Evolutionary conservation across 352 stramenopile species (phyloP).

Genomic region (Globisporangium barbulae): DNA sequence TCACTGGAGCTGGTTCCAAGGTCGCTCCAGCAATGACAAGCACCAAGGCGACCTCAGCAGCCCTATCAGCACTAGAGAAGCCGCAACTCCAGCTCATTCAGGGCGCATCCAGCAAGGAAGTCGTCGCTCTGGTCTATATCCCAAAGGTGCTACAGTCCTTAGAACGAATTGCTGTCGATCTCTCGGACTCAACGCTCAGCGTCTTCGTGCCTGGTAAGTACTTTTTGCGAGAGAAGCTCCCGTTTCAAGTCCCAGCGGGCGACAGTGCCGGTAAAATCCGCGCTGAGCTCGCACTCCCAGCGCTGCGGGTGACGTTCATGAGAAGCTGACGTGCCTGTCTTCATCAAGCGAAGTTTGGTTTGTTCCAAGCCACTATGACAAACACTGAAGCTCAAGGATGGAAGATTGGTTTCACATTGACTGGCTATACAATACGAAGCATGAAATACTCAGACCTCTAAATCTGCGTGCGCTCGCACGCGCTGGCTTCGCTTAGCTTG

Average conservation of each 20-base stretch:
- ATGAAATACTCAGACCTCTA: too few species aligned
- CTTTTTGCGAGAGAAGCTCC: slow-evolving; percentile 39
- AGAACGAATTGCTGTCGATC: slow-evolving; percentile 42
- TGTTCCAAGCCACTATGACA: not conserved
- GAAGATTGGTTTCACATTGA: too few species aligned
- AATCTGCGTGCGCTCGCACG: too few species aligned
- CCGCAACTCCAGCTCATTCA: slow-evolving; percentile 40
- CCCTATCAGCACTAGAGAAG: slow-evolving; percentile 20
- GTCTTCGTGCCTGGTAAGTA: slow-evolving; percentile 58
- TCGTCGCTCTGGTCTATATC: slow-evolving; percentile 42
- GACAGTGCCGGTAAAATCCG: slow-evolving; percentile 13
- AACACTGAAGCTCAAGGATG: too few species aligned
- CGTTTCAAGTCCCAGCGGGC: slow-evolving; percentile 35
- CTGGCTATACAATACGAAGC: too few species aligned
- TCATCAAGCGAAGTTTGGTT: not conserved
- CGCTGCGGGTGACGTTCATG: slow-evolving; percentile 27
- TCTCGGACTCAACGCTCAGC: slow-evolving; percentile 42
- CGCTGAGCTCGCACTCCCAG: slow-evolving; percentile 25
- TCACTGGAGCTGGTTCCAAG: slow-evolving; percentile 16
- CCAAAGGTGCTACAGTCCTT: slow-evolving; percentile 31
- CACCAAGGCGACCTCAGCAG: not conserved
- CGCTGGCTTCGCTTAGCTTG: too few species aligned
- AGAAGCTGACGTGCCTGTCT: slow-evolving; percentile 17
- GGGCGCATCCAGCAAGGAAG: slow-evolving; percentile 25
- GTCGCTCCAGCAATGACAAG: not conserved